These are phyloP conservation scores for Graphilbum fragrans DNA, from an alignment of 2,329 filamentous ascomycete species.

Conservation along the genomic window DNA sequence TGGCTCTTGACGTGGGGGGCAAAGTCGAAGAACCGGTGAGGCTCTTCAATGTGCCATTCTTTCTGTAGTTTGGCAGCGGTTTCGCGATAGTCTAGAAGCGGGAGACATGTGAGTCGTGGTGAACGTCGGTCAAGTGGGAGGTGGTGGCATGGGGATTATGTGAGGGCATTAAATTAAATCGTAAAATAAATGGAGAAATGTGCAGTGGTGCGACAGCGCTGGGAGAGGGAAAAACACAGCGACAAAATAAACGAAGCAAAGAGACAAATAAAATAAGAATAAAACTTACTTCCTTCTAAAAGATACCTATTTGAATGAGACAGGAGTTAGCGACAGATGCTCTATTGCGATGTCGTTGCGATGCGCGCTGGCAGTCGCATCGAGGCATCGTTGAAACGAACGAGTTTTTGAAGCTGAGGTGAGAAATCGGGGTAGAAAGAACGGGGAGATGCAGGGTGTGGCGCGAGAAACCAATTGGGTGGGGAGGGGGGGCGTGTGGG, in stretches of 20 bases:
- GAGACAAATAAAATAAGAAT: slow-evolving; percentile 2
- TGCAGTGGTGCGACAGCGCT: background rate
- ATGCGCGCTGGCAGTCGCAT: background rate
- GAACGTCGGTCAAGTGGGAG: background rate
- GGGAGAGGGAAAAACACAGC: background rate
- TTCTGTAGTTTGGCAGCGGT: slow-evolving; percentile 57
- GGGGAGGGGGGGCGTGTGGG: background rate
- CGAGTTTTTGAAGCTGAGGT: background rate
- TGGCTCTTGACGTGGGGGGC: slow-evolving; percentile 53
- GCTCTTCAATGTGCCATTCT: slow-evolving; percentile 52
- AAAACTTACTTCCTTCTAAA: slow-evolving; percentile 45
- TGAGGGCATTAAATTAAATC: no score
- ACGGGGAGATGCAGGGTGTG: background rate
- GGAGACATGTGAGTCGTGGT: slow-evolving; percentile 6
- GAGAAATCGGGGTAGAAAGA: background rate
- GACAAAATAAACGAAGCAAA: background rate
- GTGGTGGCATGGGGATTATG: background rate
- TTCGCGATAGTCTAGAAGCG: slow-evolving; percentile 48
- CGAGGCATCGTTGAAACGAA: background rate
- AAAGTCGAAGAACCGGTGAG: slow-evolving; percentile 50
- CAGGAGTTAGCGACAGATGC: slow-evolving; percentile 5
- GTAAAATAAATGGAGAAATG: background rate
- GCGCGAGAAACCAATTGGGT: background rate
- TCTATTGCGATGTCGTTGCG: background rate
- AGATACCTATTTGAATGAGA: slow-evolving; percentile 44